Evolutionary conservation across 2,329 filamentous ascomycete species (phyloP), one percentile per base, ranked within the genome.

Genomic region (Phialocephala subalpina): DNA sequence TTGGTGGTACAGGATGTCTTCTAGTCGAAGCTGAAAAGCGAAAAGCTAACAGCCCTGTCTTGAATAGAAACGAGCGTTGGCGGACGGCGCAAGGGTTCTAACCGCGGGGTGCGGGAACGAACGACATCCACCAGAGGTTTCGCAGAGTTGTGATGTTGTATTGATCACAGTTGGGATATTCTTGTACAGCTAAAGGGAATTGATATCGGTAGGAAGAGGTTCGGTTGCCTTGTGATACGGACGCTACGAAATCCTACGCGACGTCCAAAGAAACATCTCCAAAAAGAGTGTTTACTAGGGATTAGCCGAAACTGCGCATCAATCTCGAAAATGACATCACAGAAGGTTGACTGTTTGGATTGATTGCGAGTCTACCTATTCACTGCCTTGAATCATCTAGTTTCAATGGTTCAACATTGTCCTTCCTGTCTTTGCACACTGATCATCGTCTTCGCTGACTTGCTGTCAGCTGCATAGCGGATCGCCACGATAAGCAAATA

Each of bases 141-240:
- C n/a, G 42, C 38, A 49, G 33, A 40, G 49, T 53, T 47, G 56
- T 38, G 36, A 47, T 11, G 42, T 52, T 7, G 27, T 52, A 12
- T 18, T 12, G 22, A 56, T 33, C n/a, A 38, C 20, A 33, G n/a
- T 22, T 29, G 25, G 27, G 38, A 47, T 14, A 35, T 35, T 53
- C 27, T 22, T 5, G 27, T 29, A 18, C 49, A 53, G 29, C 3
- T 18, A 2, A 49, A 7, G 20, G 45, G 45, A n/a, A 22, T 27
- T 52, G 49, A 53, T 53, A 53, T 27, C 12, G 49, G 25, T 27
- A 29, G 16, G 11, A 33, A 27, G 27, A 18, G 5, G 25, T 53
- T 60, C 25, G 47, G 62, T 53, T 64, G 56, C 56, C 57, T 62
- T 56, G 59, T 62, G 45, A 38, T 22, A 53, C 25, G 38, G 38